Evolutionary conservation across 257 asterid species (phyloP).

Genomic region (Solanum boliviense): DNA sequence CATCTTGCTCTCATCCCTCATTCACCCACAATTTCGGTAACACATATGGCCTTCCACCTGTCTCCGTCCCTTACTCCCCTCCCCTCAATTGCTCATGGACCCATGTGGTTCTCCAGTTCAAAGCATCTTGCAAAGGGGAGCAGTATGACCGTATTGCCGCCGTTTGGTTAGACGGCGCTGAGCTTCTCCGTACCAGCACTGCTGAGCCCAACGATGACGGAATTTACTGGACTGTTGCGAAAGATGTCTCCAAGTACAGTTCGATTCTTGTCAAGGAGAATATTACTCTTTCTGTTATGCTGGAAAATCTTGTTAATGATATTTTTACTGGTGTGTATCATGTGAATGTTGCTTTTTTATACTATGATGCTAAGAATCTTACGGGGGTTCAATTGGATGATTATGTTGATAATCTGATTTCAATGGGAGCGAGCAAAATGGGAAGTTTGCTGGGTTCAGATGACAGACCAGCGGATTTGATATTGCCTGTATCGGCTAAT

Average conservation of each 20-base stretch:
- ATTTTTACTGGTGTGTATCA: conserved; percentile 48
- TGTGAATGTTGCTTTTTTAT: conserved; percentile 47
- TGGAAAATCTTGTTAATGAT: conserved; percentile 62
- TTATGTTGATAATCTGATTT: background rate
- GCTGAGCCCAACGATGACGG: conserved; percentile 57
- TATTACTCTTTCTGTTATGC: conserved; percentile 59
- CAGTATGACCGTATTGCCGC: conserved; percentile 84
- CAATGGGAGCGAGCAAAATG: background rate
- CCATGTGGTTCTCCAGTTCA: conserved; percentile 42
- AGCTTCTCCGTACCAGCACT: conserved; percentile 83
- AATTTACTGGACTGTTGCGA: conserved; percentile 54
- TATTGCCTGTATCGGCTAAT: conserved; percentile 47
- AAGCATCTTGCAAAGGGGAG: conserved; percentile 48
- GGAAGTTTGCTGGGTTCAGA: conserved; percentile 19
- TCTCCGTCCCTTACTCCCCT: conserved; percentile 37
- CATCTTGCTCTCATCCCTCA: conserved; percentile 47
- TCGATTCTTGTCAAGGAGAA: conserved; percentile 41
- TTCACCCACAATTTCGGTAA: conserved; percentile 48
- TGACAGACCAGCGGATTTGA: conserved; percentile 59
- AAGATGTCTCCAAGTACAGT: conserved; percentile 65
- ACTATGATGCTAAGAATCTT: conserved; percentile 18
- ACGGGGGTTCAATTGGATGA: background rate
- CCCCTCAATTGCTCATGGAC: conserved; percentile 69
- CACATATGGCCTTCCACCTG: conserved; percentile 61
- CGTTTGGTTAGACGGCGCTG: conserved; percentile 74